Evolutionary conservation across 1,139 yeast genomes (phyloP).

Genomic region (Groenewaldozyma auringiensis): DNA sequence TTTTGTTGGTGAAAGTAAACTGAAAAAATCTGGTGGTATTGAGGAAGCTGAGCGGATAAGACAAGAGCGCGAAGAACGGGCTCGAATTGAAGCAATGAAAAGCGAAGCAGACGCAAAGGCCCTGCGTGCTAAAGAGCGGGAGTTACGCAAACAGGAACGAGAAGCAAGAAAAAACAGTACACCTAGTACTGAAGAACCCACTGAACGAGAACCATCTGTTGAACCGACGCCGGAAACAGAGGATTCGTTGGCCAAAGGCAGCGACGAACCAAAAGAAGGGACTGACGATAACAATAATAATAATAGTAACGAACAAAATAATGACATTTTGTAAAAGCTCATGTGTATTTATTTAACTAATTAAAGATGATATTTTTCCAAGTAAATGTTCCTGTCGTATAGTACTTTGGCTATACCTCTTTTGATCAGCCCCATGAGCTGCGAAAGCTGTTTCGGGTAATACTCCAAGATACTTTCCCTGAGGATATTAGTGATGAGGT

Average conservation of each 20-base stretch:
- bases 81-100: slow-evolving; percentile 27
- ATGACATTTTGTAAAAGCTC: not conserved
- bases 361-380: not conserved
- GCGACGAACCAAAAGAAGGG: slow-evolving; percentile 3
- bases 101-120: slow-evolving; percentile 25
- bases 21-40: slow-evolving; percentile 80
- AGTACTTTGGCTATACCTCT: slow-evolving; percentile 1
- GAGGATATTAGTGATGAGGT: not conserved
- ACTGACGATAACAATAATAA: slow-evolving; percentile 2
- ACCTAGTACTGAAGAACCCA: not conserved
- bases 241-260: no score
- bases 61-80: slow-evolving; percentile 48
- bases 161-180: slow-evolving; percentile 9
- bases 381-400: not conserved
- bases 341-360: not conserved
- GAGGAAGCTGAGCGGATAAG: slow-evolving; percentile 74
- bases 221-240: no score
- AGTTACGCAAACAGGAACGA: slow-evolving; percentile 13
- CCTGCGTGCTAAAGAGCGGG: slow-evolving; percentile 15
- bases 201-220: not conserved
- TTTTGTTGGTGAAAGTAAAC: slow-evolving; percentile 67
- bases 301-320: slow-evolving; percentile 1
- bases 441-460: not conserved
- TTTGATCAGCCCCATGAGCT: not conserved
- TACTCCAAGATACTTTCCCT: not conserved